Base-by-base conservation (phyloP, 768 basidiomycete genomes). In the Hypsizygus marmoreus region DNA sequence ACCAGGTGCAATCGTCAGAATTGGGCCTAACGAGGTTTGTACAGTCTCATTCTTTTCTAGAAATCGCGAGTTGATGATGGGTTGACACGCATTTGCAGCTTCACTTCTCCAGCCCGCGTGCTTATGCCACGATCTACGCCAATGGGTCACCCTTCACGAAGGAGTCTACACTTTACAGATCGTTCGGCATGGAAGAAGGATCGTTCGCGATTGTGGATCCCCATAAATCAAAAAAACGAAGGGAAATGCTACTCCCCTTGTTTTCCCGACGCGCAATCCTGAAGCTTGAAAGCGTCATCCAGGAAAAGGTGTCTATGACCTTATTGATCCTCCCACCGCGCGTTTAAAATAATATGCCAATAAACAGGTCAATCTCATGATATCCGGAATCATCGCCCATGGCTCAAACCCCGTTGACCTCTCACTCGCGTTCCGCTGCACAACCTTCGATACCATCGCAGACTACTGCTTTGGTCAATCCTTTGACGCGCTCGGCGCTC, bases 401-500 rank as follows among this genome's bases (percentile, higher is more conserved):
- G 20, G 33, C 14, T 24, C 22, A 12, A 31, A 41, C 9, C 49
- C 56, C 12, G 51, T 53, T 33, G 50, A 64, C 43, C 30, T 64
- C 6, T 36, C 47, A 32, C 36, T 47, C 17, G 63, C 55, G 10
- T 59, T 53, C 34, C 59, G 50, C 17, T 56, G 39, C 23, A 46
- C 54, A 13, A 41, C 56, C 0, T 40, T 62, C 4, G 60, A 64
- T 12, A 50, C 58, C 25, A 55, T 62, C 31, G 43, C 40, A 20
- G 41, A 40, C 24, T 59, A 60, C 31, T 62, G 59, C 41, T 62
- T 59, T 32, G 53, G 40, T 16, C 50, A 43, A 10, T 48, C 34
- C 11, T 36, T 16, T 6, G 53, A 69, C 16, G 57, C 63, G 1
- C 53, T 69, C n/a, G 56, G 58, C 19, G 53, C 58, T 2, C 60